A percentile compares a stretch with the other conserved stretches of the same genome.
phyloP scores from a whole-genome alignment of 768 basidiomycete species.

The Fistulinella prunicolor region DNA sequence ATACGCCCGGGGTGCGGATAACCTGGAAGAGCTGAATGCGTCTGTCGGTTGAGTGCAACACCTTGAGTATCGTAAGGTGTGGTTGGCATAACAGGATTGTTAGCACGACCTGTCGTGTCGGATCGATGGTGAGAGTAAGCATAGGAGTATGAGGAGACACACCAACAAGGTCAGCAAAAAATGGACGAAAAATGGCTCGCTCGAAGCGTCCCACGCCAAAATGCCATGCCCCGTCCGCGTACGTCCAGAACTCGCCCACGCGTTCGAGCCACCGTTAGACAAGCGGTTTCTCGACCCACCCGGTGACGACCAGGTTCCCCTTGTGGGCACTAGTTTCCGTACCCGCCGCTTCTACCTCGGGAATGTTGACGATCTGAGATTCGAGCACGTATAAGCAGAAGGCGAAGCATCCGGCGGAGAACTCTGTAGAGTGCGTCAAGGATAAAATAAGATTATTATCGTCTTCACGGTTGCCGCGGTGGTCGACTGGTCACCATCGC shows the following conservation, averaged over 20 bases:
- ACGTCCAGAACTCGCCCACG: conserved; percentile 13
- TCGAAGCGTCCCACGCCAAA: conserved; percentile 15
- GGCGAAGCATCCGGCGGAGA: conserved; percentile 60
- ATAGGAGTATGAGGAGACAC: background rate
- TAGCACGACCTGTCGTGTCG: conserved; percentile 24
- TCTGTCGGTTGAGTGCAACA: conserved; percentile 54
- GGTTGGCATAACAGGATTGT: conserved; percentile 58
- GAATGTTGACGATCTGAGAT: conserved; percentile 50
- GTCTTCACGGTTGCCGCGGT: too few species aligned
- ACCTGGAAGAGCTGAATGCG: conserved; percentile 70
- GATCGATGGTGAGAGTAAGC: background rate
- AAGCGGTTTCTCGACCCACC: conserved; percentile 37
- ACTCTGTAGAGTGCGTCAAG: conserved; percentile 29
- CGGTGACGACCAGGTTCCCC: conserved; percentile 62
- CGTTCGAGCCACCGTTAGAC: conserved; percentile 32
- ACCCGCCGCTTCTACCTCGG: conserved; percentile 22
- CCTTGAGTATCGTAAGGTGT: conserved; percentile 25
- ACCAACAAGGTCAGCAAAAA: background rate
- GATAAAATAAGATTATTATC: conserved; percentile 60
- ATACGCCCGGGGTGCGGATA: conserved; percentile 75
- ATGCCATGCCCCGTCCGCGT: conserved; percentile 20
- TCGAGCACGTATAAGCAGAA: conserved; percentile 68
- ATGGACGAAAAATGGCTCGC: conserved; percentile 17
- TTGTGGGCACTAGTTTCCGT: conserved; percentile 1
- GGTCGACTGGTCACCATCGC: too few species aligned